phyloP scores from a whole-genome alignment of 2,329 filamentous ascomycete genomes.

The Scytalidium sp. region DNA sequence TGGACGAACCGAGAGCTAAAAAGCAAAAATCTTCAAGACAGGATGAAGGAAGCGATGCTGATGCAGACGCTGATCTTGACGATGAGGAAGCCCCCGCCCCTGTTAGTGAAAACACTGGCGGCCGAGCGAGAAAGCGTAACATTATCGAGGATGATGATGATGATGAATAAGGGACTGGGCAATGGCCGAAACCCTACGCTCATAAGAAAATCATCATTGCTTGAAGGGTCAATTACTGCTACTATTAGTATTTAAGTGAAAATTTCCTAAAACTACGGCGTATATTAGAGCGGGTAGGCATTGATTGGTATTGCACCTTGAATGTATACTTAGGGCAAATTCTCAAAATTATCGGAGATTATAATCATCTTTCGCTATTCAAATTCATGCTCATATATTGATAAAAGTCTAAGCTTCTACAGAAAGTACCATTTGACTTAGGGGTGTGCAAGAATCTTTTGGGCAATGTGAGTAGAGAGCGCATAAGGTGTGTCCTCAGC shows the following conservation, averaged over 20 bases:
- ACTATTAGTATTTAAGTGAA: not conserved
- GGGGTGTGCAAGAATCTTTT: no score
- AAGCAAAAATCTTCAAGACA: conserved; percentile 27
- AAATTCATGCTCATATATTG: no score
- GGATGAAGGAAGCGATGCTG: conserved; percentile 43
- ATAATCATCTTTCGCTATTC: no score
- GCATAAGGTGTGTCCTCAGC: conserved; percentile 79
- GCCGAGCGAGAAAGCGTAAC: conserved; percentile 47
- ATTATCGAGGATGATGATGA: conserved; percentile 62
- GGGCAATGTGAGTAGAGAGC: no score
- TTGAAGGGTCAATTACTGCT: not conserved
- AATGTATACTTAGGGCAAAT: not conserved
- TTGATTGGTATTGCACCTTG: not conserved
- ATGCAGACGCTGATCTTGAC: conserved; percentile 54
- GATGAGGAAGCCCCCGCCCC: conserved; percentile 40
- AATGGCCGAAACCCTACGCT: not conserved
- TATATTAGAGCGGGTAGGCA: not conserved
- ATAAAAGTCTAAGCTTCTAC: no score
- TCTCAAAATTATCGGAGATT: no score
- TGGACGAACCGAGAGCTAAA: conserved; percentile 26
- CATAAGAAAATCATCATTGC: no score
- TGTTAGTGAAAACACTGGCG: conserved; percentile 31
- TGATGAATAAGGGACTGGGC: conserved; percentile 25
- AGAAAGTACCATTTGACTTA: no score
- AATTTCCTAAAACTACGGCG: not conserved